Conservation (phyloP, 2,329 filamentous ascomycete genomes). For the Trichophyton verrucosum region DNA sequence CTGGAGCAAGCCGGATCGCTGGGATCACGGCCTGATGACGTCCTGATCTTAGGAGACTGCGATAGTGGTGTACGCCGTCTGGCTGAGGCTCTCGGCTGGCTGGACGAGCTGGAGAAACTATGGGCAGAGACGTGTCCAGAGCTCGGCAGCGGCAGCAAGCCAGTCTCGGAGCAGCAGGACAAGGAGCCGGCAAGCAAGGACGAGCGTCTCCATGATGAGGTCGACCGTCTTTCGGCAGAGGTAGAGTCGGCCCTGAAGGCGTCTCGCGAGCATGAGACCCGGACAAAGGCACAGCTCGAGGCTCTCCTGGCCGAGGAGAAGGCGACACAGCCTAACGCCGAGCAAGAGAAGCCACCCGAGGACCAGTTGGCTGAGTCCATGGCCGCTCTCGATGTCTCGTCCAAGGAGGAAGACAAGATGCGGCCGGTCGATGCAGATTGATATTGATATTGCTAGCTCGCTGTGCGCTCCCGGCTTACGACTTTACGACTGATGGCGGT, state of each 20-base stretch:
- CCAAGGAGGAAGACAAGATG: background rate
- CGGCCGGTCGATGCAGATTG: background rate
- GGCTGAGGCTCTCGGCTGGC: slow-evolving; percentile 72
- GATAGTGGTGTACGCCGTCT: slow-evolving; percentile 69
- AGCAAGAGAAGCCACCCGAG: background rate
- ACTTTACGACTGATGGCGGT: background rate
- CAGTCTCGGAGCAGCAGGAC: slow-evolving; percentile 19
- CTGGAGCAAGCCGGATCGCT: slow-evolving; percentile 68
- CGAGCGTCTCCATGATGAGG: slow-evolving; percentile 45
- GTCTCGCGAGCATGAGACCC: slow-evolving; percentile 35
- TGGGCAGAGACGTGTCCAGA: slow-evolving; percentile 60
- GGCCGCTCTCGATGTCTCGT: background rate
- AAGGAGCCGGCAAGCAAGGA: slow-evolving; percentile 38
- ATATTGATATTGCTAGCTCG: background rate
- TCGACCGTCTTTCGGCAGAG: slow-evolving; percentile 46
- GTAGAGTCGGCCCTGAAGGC: slow-evolving; percentile 44
- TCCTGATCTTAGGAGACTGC: slow-evolving; percentile 69
- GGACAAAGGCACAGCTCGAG: slow-evolving; percentile 23
- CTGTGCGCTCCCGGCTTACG: background rate
- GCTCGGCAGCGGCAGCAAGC: slow-evolving; percentile 26
- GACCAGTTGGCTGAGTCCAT: background rate
- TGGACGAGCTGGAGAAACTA: slow-evolving; percentile 62
- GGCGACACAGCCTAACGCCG: background rate
- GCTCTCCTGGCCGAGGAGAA: slow-evolving; percentile 7
- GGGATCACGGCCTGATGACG: slow-evolving; percentile 69